Evolutionary conservation across 2,329 filamentous ascomycete genomes (phyloP), one percentile per base, ranked within the genome.

Genomic region (Sporothrix pallida): DNA sequence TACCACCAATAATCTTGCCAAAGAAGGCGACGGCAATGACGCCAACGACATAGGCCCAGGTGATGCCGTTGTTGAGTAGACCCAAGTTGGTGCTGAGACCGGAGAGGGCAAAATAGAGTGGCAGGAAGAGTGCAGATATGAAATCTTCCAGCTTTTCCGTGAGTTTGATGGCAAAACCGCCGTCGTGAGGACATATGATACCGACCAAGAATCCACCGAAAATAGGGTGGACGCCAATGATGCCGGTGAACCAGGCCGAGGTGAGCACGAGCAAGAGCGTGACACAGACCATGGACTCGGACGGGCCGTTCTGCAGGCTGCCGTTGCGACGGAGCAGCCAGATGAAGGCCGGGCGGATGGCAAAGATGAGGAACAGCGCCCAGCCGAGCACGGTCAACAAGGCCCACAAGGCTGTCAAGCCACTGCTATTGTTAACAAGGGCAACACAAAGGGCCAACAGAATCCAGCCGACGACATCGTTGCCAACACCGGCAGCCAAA

Each of bases 101-200:
- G 1, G 95, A 98, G 0, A 97, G 88, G 0, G 95, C 94, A 83
- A 98, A 98, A 81, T 98, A 98, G 1, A 98, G 88, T 0, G 95
- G 95, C 10, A 98, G 82, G 77, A 98, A 94, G 1, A 98, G 83
- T 0, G 92, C 91, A 0, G 91, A 90, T 44, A 98, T 91, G 12
- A 98, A 84, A 86, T 98, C 95, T 81, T 98, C 95, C 74, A 98
- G 91, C 85, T 98, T 98, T 80, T 97, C 94, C 0, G 94, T 96
- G 56, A 97, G 85, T 77, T 95, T 95, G 82, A 97, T 96, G 26
- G 93, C 92, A 79, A 97, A 97, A 42, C 94, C 93, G 68, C 93
- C 92, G 74, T 97, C 93, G 79, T 96, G 94, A 0, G 95, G 95
- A 77, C 94, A 94, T 73, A 98, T 96, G 37, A 98, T 81, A 1